phyloP scores from a whole-genome alignment of 257 asterid species.

The Plantago ovata region DNA sequence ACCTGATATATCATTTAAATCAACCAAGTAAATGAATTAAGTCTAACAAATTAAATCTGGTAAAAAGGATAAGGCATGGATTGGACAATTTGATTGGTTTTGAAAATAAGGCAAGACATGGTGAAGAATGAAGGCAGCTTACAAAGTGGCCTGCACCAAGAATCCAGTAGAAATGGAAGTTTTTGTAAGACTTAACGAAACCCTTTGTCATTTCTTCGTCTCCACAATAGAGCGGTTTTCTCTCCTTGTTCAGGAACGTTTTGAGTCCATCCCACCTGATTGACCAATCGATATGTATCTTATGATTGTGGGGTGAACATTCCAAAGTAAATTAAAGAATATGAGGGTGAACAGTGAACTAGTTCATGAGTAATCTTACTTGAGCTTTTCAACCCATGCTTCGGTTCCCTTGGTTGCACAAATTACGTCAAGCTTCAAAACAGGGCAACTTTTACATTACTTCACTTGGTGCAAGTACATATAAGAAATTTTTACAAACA shows the following conservation, averaged over 20 bases:
- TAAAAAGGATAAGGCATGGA: no score
- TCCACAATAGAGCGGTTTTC: constrained; percentile 65
- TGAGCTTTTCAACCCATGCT: constrained; percentile 84
- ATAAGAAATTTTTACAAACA: no score
- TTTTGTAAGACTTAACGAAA: constrained; percentile 58
- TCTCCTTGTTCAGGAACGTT: constrained; percentile 48
- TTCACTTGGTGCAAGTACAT: no score
- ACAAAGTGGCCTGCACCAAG: constrained; percentile 98
- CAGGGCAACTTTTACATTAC: no score
- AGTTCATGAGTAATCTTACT: constrained; percentile 70
- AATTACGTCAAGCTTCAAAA: constrained; percentile 66
- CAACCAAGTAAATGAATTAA: no score
- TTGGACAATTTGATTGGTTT: no score
- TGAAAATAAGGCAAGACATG: no score
- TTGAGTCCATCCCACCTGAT: constrained; percentile 82
- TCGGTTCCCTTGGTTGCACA: constrained; percentile 90
- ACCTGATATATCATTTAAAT: no score
- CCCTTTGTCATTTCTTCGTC: constrained; percentile 47
- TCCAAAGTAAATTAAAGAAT: neutral
- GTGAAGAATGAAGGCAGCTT: constrained; percentile 26
- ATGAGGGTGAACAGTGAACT: no score
- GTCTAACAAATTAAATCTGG: no score
- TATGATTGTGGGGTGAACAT: neutral
- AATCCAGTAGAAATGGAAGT: constrained; percentile 80
- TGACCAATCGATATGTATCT: no score